phyloP scores from a whole-genome alignment of 1,284 basidiomycete species.

The Athelia sp. region DNA sequence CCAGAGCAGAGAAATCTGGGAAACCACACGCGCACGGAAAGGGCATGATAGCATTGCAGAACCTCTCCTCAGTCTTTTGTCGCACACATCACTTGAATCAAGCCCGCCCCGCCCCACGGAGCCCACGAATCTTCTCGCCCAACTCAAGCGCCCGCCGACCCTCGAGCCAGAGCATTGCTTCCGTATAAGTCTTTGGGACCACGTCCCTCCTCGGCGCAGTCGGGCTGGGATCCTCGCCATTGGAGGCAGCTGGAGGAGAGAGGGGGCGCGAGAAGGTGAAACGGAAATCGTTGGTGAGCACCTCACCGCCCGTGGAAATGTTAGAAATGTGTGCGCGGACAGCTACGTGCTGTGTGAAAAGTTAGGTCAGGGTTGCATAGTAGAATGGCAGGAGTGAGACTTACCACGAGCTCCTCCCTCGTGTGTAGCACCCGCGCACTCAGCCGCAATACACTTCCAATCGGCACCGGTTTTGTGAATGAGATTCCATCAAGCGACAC shows the following conservation, averaged over 20 bases:
- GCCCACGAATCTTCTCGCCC: conserved; percentile 49
- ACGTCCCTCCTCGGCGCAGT: conserved; percentile 35
- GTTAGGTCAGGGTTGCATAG: conserved; percentile 2
- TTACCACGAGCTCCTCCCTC: conserved; percentile 42
- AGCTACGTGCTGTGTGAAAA: conserved; percentile 6
- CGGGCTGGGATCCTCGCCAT: conserved; percentile 33
- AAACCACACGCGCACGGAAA: background rate
- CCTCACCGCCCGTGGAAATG: conserved; percentile 41
- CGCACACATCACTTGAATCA: no score
- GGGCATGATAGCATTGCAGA: no score
- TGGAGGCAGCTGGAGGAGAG: no score
- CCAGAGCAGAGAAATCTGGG: background rate
- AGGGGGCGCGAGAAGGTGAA: conserved; percentile 54
- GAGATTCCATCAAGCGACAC: conserved; percentile 75
- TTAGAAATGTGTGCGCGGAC: background rate
- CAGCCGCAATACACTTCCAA: conserved; percentile 74
- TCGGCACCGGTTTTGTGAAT: conserved; percentile 77
- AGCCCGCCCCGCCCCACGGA: conserved; percentile 13
- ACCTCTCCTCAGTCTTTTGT: no score
- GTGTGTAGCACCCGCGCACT: conserved; percentile 65
- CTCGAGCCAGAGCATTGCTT: conserved; percentile 81
- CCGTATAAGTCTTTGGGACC: conserved; percentile 70
- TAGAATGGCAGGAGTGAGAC: conserved; percentile 19
- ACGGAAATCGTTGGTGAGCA: conserved; percentile 67
- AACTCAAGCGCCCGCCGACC: conserved; percentile 65